Base-by-base conservation (phyloP, 108 stramenopile species). In the Mayamaea pseudoterrestris region DNA sequence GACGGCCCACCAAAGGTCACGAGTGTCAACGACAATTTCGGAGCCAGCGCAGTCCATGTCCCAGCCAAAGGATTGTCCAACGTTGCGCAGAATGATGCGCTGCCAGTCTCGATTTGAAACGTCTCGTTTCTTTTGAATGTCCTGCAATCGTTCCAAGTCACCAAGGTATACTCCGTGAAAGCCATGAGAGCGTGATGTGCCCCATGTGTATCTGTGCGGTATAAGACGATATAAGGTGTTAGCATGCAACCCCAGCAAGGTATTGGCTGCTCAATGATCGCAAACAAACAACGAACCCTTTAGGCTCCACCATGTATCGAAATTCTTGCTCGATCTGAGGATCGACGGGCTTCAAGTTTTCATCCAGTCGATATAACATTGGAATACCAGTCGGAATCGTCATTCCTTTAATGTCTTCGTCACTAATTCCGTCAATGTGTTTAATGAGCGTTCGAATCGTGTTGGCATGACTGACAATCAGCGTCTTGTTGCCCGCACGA, bases 391-490 rank as follows among this genome's bases (percentile, higher is more conserved):
- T 85, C 27, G 88, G 88, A 45, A 90, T 82, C 11, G 78, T 72
- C 68, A 90, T 71, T 23, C 75, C 80, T 50, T 85, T 85, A 37
- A 90, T 85, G 50, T 84, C 83, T 55, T 90, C 66, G 63, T 90
- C 80, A 18, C 69, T 72, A 34, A 90, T 85, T 16, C 64, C 63
- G 53, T 90, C 88, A 49, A 90, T 80, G 39, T 84, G 71, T 50
- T 85, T 85, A 37, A 91, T 78, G 24, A 91, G 46, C 2, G 81
- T 77, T 7, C 89, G 73, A 30, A 91, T 77, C 23, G 83, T 83
- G 55, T 91, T 91, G 30, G 89, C 89, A 49, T 91, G 83, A 6
- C 73, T 76, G 12, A 91, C 88, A 13, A 90, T 66, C 47, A 90
- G 27, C 30, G 79, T 78, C 17, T 73, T 70, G 45, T 83, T 88